phyloP scores from a whole-genome alignment of 2,329 filamentous ascomycete genomes.

The Calonectria crousiana region DNA sequence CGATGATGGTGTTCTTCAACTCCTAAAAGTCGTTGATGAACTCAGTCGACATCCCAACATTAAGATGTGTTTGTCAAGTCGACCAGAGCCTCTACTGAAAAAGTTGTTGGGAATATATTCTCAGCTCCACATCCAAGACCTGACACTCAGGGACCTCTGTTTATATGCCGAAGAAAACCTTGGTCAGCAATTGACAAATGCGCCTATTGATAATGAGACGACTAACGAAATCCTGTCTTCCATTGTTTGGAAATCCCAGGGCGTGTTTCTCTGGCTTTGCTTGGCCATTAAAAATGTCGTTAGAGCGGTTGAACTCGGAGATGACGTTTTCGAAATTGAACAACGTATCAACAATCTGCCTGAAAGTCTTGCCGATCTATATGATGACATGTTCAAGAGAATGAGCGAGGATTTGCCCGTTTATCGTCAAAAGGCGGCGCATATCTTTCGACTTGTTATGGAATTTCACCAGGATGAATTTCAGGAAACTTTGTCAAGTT shows the following conservation, averaged over 20 bases:
- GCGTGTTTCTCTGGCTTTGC: slow-evolving; percentile 17
- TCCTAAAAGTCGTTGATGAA: not conserved
- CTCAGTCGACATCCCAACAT: not conserved
- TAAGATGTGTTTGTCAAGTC: slow-evolving; percentile 21
- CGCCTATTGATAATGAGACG: not conserved
- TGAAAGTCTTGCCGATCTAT: not conserved
- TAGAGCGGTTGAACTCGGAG: not conserved
- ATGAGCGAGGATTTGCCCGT: slow-evolving; percentile 1
- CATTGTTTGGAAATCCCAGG: not conserved
- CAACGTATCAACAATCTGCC: not conserved
- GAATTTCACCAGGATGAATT: not conserved
- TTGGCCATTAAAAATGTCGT: not conserved
- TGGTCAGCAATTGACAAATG: not conserved
- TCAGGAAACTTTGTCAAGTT: not conserved
- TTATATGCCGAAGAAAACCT: not conserved
- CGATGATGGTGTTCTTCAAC: not conserved
- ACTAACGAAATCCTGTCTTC: not conserved
- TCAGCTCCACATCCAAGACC: slow-evolving; percentile 9
- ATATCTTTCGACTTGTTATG: not conserved
- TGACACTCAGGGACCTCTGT: not conserved
- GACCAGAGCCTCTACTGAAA: not conserved
- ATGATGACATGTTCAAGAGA: slow-evolving; percentile 20
- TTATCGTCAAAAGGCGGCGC: slow-evolving; percentile 1
- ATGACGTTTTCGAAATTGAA: not conserved
- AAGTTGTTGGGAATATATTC: not conserved